Evolutionary conservation across 305 asterid species (phyloP).

Genomic region (Solanum hybrid): DNA sequence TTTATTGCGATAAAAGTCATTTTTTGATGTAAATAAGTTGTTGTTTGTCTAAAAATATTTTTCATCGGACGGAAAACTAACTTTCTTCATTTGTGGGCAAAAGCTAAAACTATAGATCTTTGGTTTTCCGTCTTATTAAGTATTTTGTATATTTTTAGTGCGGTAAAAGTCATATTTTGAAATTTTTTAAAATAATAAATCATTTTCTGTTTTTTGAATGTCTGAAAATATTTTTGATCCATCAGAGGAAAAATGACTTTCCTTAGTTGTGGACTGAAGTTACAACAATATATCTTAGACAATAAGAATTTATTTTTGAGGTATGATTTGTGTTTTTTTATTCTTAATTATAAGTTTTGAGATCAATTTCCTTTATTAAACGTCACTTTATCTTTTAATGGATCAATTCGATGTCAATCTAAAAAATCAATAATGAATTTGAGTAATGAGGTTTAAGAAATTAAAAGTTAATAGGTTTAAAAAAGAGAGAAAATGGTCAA

Average conservation of each 20-base stretch:
- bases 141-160: neutral
- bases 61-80: neutral
- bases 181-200: too few species aligned
- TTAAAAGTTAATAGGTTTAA: too few species aligned
- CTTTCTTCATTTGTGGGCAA: neutral
- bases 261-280: neutral
- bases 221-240: too few species aligned
- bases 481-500: too few species aligned
- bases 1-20: neutral
- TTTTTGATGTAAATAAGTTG: neutral
- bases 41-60: neutral
- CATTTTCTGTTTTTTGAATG: neutral
- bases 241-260: neutral
- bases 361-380: too few species aligned
- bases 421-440: too few species aligned
- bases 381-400: too few species aligned
- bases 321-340: neutral
- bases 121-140: neutral
- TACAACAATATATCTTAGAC: neutral
- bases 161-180: neutral
- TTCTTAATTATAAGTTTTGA: too few species aligned
- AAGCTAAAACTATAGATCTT: neutral
- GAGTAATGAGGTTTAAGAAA: too few species aligned
- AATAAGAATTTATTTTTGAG: too few species aligned
- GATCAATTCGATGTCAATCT: too few species aligned